Percentiles rank a stretch among this genome's conserved stretches.
Conservation (phyloP, 306 rosid genomes). For the Corylus americana region DNA sequence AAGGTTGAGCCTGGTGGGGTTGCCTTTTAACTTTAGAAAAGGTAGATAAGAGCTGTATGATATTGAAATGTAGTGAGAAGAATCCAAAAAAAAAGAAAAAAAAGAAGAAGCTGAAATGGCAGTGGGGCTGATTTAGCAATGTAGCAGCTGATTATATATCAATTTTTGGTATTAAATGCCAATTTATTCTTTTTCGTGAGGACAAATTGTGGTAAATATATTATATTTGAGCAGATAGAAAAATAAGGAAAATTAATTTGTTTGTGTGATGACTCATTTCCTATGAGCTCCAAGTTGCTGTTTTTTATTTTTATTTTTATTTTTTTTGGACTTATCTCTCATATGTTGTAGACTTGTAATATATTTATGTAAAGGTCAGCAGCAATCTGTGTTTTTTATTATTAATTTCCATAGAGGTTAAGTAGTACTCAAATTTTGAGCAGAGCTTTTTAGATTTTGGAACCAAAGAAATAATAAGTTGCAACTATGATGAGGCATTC, state of each 20-base stretch:
- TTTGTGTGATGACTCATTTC: not conserved
- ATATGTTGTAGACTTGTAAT: too few species aligned
- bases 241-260: slow-evolving; percentile 1
- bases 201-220: slow-evolving; percentile 18
- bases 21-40: slow-evolving; percentile 35
- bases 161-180: not conserved
- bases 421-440: not conserved
- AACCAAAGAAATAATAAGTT: not conserved
- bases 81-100: not conserved
- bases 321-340: too few species aligned
- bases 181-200: slow-evolving; percentile 42
- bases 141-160: slow-evolving; percentile 3
- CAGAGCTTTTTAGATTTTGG: not conserved
- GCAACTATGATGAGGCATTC: too few species aligned
- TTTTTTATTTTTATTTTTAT: too few species aligned
- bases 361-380: not conserved
- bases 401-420: not conserved
- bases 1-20: slow-evolving; percentile 20
- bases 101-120: not conserved
- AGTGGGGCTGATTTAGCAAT: not conserved
- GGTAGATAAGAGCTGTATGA: slow-evolving; percentile 26
- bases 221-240: slow-evolving; percentile 1
- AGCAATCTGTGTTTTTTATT: not conserved
- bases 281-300: not conserved
- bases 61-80: not conserved